A percentile compares a stretch with the other conserved stretches of the same genome.
phyloP scores from a whole-genome alignment of 2,329 filamentous ascomycete genomes.

The Cercospora canescens region DNA sequence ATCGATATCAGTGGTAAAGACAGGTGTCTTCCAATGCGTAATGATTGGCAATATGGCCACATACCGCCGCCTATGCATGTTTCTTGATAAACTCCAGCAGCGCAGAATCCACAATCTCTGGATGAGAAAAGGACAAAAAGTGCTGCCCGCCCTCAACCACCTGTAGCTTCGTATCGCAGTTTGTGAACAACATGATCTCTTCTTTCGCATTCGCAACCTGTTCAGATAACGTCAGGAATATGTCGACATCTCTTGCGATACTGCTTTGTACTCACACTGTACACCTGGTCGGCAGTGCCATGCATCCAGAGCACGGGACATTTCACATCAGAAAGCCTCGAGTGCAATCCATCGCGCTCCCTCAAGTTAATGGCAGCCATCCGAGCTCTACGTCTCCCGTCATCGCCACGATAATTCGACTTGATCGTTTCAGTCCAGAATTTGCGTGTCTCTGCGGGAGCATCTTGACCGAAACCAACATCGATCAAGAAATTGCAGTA shows the following conservation, averaged over 20 bases:
- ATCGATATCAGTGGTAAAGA: neutral
- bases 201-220: conserved; percentile 41
- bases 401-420: conserved; percentile 51
- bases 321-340: conserved; percentile 47
- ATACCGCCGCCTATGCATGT: neutral
- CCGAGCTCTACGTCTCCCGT: conserved; percentile 47
- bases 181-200: conserved; percentile 51
- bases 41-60: neutral
- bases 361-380: conserved; percentile 53
- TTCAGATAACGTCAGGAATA: neutral
- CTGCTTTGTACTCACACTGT: conserved; percentile 31
- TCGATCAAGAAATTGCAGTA: conserved; percentile 50
- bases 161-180: conserved; percentile 46
- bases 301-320: conserved; percentile 56
- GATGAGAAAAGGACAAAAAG: conserved; percentile 51
- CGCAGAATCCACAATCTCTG: conserved; percentile 44
- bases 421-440: conserved; percentile 50
- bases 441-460: conserved; percentile 37
- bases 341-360: conserved; percentile 51
- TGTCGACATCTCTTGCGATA: too few relatives aligned
- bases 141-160: conserved; percentile 51
- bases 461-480: conserved; percentile 49
- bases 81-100: conserved; percentile 35
- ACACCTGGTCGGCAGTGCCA: conserved; percentile 45
- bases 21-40: neutral